Evolutionary conservation across 352 stramenopile genomes (phyloP), one percentile per base, ranked within the genome.

Genomic region (Globisporangium cystogenes): DNA sequence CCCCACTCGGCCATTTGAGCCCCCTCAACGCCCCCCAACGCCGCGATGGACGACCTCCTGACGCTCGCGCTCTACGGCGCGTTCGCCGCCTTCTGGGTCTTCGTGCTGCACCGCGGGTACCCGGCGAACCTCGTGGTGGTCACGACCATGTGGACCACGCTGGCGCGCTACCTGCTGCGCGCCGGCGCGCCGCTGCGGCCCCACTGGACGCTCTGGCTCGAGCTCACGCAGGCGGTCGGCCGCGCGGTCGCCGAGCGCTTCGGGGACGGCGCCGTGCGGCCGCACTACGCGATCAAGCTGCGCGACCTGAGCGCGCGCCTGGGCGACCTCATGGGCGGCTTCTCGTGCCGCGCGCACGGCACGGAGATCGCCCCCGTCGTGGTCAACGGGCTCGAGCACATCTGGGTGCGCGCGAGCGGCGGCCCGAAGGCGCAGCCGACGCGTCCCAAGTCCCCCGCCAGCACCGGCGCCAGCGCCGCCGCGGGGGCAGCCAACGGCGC

Each of bases 341-440:
- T 29, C 26, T 29, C 26, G 5, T 29, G 26, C 26, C 26, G 26
- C 26, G 26, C 26, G 5, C 59, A 74, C 31, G 59, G 52, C 3
- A 35, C 65, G 5, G 31, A 24, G 12, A 54, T 73, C 14, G 63
- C 71, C 26, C 53, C 43, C 1, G 49, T 81, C 27, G 15, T 47
- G 14, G 56, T 53, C 11, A 72, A 72, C 46, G 59, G 56, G 0
- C 68, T 74, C 43, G 67, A 76, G 33, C 70, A 79, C 47, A 55
- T 75, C 55, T 80, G 68, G 68, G 21, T 49, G 12, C 43, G 4
- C 11, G 20, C 39, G 20, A 23, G 16, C 12, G 16, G 36, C 14
- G 36, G 11, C 3, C 3, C 26, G 26, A 29, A 29, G 26, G 26
- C 26, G 5, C 26, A 2, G 5, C 26, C 26, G 5, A 29, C 26